Evolutionary conservation across 768 basidiomycete species (phyloP), one percentile per base, ranked within the genome.

Genomic region (Coprinopsis strossmayeri): DNA sequence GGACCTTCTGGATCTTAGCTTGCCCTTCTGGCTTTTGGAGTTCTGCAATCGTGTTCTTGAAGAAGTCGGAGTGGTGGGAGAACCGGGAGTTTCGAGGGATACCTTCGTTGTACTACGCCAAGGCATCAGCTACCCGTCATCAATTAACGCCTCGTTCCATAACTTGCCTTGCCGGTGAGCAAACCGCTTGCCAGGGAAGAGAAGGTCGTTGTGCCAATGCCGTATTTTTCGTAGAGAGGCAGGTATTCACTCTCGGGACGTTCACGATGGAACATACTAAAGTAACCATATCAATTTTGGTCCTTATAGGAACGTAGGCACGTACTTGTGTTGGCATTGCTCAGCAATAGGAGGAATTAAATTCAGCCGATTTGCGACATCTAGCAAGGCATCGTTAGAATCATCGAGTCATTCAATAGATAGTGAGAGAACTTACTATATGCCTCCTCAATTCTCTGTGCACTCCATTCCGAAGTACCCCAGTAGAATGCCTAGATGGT

Each of bases 381-480:
- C 85, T 82, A 51, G 1, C n/a, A 34, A 25, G 43, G 35, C 3
- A 17, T 7, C 13, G 17, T 46, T 2, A 21, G 18, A 20, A 24
- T 7, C 13, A 43, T 34, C 26, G 5, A 58, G 5, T 20, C n/a
- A n/a, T n/a, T n/a, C n/a, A n/a, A n/a, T n/a, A n/a, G n/a, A n/a
- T n/a, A n/a, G n/a, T n/a, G n/a, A n/a, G n/a, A 48, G 15, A 26
- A 56, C 78, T 43, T 55, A 82, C 78, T 75, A 56, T 76, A 68
- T 12, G 81, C 83, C 58, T 82, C 82, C 61, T 81, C 77, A 52
- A 87, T 83, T 49, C 86, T 75, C 24, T 67, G 65, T 2, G 87
- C 82, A 44, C 71, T 76, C 88, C 89, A 91, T 62, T 91, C 88
- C 7, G 81, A 84, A 1, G 85, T 87, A 21, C 70, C 86, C 84